Conservation (phyloP, 1,284 basidiomycete genomes). For the Ganoderma lingzhi region DNA sequence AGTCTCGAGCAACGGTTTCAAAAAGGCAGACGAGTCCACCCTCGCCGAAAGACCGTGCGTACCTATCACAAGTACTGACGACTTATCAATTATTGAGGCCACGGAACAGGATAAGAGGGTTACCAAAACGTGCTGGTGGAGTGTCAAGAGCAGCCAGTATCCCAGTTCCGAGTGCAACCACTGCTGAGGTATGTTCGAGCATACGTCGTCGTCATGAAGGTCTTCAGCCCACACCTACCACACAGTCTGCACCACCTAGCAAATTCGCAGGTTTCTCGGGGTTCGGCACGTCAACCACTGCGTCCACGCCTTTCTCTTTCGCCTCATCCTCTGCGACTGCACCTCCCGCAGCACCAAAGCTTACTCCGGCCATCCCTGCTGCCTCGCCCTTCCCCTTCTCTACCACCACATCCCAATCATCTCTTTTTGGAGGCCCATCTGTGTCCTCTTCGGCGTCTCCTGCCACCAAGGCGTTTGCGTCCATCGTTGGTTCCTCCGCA, state of each 20-base stretch:
- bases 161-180: constrained; percentile 7
- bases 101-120: constrained; percentile 57
- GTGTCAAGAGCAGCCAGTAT: constrained; percentile 10
- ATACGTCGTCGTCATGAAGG: not conserved
- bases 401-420: constrained; percentile 18
- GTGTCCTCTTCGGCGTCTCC: constrained; percentile 43
- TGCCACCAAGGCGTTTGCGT: constrained; percentile 47
- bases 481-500: constrained; percentile 36
- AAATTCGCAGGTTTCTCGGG: constrained; percentile 58
- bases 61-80: not conserved
- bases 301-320: constrained; percentile 33
- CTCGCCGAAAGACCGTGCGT: constrained; percentile 62
- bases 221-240: not conserved
- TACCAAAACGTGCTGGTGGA: constrained; percentile 56
- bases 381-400: constrained; percentile 41
- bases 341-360: constrained; percentile 21
- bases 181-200: constrained; percentile 12
- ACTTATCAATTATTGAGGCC: not conserved
- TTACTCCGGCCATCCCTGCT: constrained; percentile 24
- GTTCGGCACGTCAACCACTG: constrained; percentile 48
- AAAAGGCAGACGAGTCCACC: constrained; percentile 61
- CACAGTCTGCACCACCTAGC: constrained; percentile 24
- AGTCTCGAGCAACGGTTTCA: constrained; percentile 52
- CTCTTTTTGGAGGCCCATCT: constrained; percentile 27
- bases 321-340: constrained; percentile 23